A percentile compares a stretch with the other conserved stretches of the same genome.
These are phyloP conservation scores for Begonia masoniana DNA, from an alignment of 306 rosid genomes.

Conservation along the genomic window DNA sequence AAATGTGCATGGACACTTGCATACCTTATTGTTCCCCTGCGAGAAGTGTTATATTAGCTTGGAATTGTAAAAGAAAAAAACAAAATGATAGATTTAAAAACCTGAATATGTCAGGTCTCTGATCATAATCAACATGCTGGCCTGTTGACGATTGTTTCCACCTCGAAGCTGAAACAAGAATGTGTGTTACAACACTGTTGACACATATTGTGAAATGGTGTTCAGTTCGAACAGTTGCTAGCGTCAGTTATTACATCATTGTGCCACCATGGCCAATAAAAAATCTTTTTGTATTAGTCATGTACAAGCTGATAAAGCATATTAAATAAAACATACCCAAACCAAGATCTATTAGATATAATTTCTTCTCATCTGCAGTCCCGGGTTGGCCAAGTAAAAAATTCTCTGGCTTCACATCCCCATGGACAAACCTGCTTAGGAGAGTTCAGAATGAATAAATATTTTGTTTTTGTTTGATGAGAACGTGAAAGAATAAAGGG, in stretches of 20 bases:
- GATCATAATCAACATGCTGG: slow-evolving; percentile 90
- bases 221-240: neutral
- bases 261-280: neutral
- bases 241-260: neutral
- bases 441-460: too few relatives aligned
- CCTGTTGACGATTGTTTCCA: slow-evolving; percentile 83
- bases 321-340: slow-evolving; percentile 40
- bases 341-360: slow-evolving; percentile 89
- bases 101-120: slow-evolving; percentile 96
- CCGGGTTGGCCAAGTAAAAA: slow-evolving; percentile 92
- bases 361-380: slow-evolving; percentile 78
- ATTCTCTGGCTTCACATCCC: slow-evolving; percentile 95
- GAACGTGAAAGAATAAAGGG: neutral
- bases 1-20: slow-evolving; percentile 96
- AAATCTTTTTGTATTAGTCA: too few relatives aligned
- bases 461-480: neutral
- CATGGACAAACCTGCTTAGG: slow-evolving; percentile 67
- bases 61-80: neutral
- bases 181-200: neutral
- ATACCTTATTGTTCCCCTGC: slow-evolving; percentile 91
- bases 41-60: slow-evolving; percentile 9
- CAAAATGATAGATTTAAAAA: slow-evolving; percentile 10
- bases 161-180: slow-evolving; percentile 58
- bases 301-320: neutral
- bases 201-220: neutral